Evolutionary conservation across 176 grass and related monocot species (phyloP).

Genomic region (Saccharum spontaneum): DNA sequence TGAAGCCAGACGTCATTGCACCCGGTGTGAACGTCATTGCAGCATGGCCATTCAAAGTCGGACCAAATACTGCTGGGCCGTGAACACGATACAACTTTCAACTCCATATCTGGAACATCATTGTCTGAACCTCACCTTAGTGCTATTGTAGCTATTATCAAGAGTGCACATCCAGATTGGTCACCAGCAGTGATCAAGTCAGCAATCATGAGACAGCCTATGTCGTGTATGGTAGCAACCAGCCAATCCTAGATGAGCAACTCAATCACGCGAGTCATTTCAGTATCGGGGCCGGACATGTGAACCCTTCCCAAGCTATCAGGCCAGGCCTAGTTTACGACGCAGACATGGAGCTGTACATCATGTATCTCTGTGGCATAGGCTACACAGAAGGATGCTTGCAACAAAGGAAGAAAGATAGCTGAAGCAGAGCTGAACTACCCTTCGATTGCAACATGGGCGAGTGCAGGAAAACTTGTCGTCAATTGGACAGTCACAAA

Average conservation of each 20-base stretch:
- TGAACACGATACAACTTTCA: no score
- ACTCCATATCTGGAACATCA: slow-evolving; percentile 40
- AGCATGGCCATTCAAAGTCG: slow-evolving; percentile 36
- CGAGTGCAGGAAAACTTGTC: not conserved
- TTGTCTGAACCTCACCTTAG: slow-evolving; percentile 54
- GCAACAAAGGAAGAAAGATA: not conserved
- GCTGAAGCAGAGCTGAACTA: slow-evolving; percentile 43
- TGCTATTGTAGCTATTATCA: slow-evolving; percentile 50
- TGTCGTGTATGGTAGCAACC: not conserved
- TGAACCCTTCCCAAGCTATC: slow-evolving; percentile 20
- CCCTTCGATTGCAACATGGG: slow-evolving; percentile 24
- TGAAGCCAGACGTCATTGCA: slow-evolving; percentile 49
- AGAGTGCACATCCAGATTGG: slow-evolving; percentile 36
- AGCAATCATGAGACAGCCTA: slow-evolving; percentile 47
- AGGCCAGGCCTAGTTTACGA: slow-evolving; percentile 50
- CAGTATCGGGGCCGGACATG: slow-evolving; percentile 38
- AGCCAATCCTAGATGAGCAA: slow-evolving; percentile 34
- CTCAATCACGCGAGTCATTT: slow-evolving; percentile 19
- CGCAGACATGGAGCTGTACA: slow-evolving; percentile 21
- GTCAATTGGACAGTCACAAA: slow-evolving; percentile 40
- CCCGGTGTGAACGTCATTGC: slow-evolving; percentile 46
- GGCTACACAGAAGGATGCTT: slow-evolving; percentile 27
- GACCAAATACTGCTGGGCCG: no score
- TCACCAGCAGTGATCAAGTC: slow-evolving; percentile 37
- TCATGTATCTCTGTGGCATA: slow-evolving; percentile 29